Evolutionary conservation across 768 basidiomycete species (phyloP).

Genomic region (Lentinus brumalis): DNA sequence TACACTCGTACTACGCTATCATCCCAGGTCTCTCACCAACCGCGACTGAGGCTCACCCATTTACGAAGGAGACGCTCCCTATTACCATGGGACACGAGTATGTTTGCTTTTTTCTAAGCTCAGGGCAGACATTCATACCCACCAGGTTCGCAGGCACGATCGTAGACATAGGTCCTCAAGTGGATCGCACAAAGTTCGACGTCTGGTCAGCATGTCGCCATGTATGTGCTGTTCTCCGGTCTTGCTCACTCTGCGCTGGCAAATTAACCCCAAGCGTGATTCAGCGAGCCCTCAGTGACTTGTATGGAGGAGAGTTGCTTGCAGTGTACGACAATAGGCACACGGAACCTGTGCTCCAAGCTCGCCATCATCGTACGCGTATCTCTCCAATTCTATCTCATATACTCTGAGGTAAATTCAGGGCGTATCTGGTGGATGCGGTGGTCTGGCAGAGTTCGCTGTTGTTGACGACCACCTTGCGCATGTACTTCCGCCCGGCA

Average conservation of each 20-base stretch:
- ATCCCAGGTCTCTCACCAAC: constrained; percentile 33
- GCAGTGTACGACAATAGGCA: background rate
- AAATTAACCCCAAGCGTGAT: too few species aligned
- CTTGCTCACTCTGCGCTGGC: too few species aligned
- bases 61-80: constrained; percentile 44
- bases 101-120: background rate
- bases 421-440: constrained; percentile 41
- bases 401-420: constrained; percentile 11
- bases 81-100: constrained; percentile 50
- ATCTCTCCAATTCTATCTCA: background rate
- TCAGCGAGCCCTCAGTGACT: background rate
- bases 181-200: background rate
- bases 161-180: background rate
- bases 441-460: constrained; percentile 47
- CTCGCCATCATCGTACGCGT: constrained; percentile 38
- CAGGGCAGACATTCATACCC: background rate
- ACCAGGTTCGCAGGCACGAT: constrained; percentile 12
- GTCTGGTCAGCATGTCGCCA: constrained; percentile 17
- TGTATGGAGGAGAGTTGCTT: background rate
- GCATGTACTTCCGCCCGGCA: constrained; percentile 39
- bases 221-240: constrained; percentile 6
- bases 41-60: constrained; percentile 33
- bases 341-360: background rate
- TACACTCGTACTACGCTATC: constrained; percentile 42
- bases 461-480: constrained; percentile 35